Conservation (phyloP, 306 rosid species). For the Clitoria ternatea region DNA sequence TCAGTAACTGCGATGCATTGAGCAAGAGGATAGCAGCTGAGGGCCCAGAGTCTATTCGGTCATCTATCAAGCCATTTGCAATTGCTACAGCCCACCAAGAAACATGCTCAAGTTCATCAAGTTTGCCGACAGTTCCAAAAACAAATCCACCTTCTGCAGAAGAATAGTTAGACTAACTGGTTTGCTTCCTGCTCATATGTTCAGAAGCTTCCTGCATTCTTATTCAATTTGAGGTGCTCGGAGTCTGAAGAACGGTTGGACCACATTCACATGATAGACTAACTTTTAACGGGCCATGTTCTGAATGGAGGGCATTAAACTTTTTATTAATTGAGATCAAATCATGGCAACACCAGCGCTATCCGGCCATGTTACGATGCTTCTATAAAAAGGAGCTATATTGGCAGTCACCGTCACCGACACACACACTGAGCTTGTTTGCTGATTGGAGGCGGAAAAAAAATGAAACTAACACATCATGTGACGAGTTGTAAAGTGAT, state of each 20-base stretch:
- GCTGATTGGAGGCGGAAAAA: slow-evolving; percentile 8
- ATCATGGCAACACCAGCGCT: slow-evolving; percentile 9
- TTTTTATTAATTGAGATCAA: slow-evolving; percentile 15
- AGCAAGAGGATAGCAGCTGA: slow-evolving; percentile 70
- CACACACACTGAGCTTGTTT: slow-evolving; percentile 6
- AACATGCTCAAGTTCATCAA: slow-evolving; percentile 26
- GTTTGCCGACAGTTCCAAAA: slow-evolving; percentile 23
- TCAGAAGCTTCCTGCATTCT: slow-evolving; percentile 26
- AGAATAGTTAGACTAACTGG: slow-evolving; percentile 43
- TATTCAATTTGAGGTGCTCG: slow-evolving; percentile 27
- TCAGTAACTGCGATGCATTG: slow-evolving; percentile 80
- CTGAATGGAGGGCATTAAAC: slow-evolving; percentile 16
- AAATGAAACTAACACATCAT: slow-evolving; percentile 6
- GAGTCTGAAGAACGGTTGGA: slow-evolving; percentile 23
- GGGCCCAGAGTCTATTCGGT: slow-evolving; percentile 71
- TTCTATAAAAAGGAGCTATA: background rate
- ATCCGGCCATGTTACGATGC: slow-evolving; percentile 7
- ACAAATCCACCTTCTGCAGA: slow-evolving; percentile 36
- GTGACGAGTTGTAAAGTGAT: slow-evolving; percentile 20
- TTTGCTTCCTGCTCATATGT: slow-evolving; percentile 27
- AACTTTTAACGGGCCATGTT: slow-evolving; percentile 17
- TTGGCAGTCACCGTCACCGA: slow-evolving; percentile 34
- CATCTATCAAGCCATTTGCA: slow-evolving; percentile 61
- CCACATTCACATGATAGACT: slow-evolving; percentile 18
- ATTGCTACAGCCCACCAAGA: slow-evolving; percentile 20